Conservation (phyloP, 148 eudicot species). For the Chenopodium suecicum region DNA sequence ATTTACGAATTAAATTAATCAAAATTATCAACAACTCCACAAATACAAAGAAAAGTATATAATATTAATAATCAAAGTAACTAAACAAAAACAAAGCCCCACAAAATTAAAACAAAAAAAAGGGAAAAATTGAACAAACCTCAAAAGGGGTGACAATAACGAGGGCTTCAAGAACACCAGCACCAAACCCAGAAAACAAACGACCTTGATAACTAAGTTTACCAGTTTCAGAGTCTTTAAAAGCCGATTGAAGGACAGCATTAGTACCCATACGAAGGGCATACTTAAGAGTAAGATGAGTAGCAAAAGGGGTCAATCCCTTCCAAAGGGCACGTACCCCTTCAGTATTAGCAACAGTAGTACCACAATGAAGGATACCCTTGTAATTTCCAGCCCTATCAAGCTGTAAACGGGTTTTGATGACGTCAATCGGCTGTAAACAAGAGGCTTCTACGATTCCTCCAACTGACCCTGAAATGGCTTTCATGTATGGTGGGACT, state of each 20-base stretch:
- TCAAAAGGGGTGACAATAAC: constrained; percentile 92
- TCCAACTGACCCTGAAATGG: constrained; percentile 76
- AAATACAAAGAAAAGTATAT: neutral
- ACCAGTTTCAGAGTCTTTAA: constrained; percentile 71
- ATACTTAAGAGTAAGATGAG: constrained; percentile 80
- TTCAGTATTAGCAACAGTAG: constrained; percentile 49
- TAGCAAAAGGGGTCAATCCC: constrained; percentile 81
- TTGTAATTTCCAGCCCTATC: constrained; percentile 66
- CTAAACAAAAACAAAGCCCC: neutral
- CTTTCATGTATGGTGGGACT: constrained; percentile 78
- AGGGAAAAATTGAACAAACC: constrained; percentile 25
- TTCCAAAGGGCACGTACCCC: constrained; percentile 95
- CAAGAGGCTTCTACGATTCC: constrained; percentile 77
- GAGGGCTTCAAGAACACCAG: constrained; percentile 94
- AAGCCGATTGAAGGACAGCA: constrained; percentile 65
- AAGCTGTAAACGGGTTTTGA: constrained; percentile 79
- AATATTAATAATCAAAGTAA: too few relatives aligned
- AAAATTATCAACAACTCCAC: neutral
- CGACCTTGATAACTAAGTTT: constrained; percentile 47
- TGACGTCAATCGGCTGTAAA: constrained; percentile 87
- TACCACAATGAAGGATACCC: constrained; percentile 75
- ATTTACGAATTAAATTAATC: neutral
- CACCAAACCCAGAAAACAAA: constrained; percentile 72
- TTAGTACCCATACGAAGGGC: constrained; percentile 90
- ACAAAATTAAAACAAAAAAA: neutral